These are phyloP conservation scores for Alternaria sp. DNA, from an alignment of 2,329 filamentous ascomycete genomes.

Conservation along the genomic window DNA sequence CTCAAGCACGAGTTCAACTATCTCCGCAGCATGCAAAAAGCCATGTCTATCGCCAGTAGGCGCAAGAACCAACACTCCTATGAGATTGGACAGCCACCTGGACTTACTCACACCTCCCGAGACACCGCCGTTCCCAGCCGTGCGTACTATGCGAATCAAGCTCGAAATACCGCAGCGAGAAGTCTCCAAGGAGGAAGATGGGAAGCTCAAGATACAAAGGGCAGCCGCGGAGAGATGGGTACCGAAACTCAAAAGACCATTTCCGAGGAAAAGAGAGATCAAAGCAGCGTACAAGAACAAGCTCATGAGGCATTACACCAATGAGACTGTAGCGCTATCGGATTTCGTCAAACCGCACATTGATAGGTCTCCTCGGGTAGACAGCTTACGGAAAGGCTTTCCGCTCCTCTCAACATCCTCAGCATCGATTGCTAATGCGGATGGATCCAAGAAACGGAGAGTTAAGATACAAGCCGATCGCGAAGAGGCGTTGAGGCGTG, in stretches of 20 bases:
- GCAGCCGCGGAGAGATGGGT: conserved; percentile 31
- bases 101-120: conserved; percentile 19
- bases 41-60: background rate
- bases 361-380: conserved; percentile 29
- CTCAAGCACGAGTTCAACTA: background rate
- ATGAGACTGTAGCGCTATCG: background rate
- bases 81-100: background rate
- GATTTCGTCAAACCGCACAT: conserved; percentile 30
- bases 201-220: conserved; percentile 21
- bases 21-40: background rate
- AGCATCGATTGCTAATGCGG: background rate
- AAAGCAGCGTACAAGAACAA: conserved; percentile 34
- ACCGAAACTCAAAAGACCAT: conserved; percentile 28
- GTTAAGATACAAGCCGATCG: background rate
- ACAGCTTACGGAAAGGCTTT: conserved; percentile 23
- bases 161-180: conserved; percentile 25
- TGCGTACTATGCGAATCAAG: conserved; percentile 22
- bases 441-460: background rate
- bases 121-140: conserved; percentile 2
- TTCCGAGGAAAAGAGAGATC: conserved; percentile 27
- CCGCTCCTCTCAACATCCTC: conserved; percentile 14
- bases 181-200: conserved; percentile 17
- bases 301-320: conserved; percentile 36
- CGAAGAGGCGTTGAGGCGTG: background rate
- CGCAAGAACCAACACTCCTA: background rate